Percentiles rank a stretch among this genome's conserved stretches.
Evolutionary conservation across 23 red algal genomes (phyloP).

Genomic region (Cyanidium caldarium): DNA sequence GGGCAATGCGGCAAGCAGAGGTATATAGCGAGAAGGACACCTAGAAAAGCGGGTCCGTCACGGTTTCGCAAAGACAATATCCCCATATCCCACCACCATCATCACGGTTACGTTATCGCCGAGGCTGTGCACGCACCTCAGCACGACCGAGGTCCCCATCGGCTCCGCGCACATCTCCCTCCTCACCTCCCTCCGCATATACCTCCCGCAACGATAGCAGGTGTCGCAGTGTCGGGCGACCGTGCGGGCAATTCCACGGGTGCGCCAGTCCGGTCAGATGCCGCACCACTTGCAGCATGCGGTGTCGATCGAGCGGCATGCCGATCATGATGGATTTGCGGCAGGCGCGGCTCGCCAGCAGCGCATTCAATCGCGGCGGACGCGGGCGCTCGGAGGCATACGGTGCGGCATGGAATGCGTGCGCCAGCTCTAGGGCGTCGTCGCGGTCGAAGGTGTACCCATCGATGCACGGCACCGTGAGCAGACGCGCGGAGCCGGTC

Average conservation of each 20-base stretch:
- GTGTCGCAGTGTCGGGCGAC: constrained; percentile 89
- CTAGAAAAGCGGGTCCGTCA: too few relatives aligned
- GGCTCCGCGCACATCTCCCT: too few relatives aligned
- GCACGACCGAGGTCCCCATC: too few relatives aligned
- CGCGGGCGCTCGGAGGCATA: background rate
- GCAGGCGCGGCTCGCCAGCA: constrained; percentile 74
- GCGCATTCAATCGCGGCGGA: constrained; percentile 27
- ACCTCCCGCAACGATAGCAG: constrained; percentile 10
- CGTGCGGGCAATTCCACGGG: constrained; percentile 97
- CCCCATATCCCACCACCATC: too few relatives aligned
- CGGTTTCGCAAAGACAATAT: too few relatives aligned
- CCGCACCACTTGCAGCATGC: constrained; percentile 40
- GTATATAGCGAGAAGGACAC: too few relatives aligned
- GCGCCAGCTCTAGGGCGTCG: constrained; percentile 51
- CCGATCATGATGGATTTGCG: constrained; percentile 93
- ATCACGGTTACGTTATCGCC: too few relatives aligned
- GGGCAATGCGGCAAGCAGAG: too few relatives aligned
- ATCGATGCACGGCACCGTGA: constrained; percentile 34
- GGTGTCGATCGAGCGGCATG: constrained; percentile 13
- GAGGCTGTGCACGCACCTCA: too few relatives aligned
- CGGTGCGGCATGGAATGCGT: background rate
- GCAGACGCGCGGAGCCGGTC: constrained; percentile 31
- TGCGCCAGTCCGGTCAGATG: constrained; percentile 38
- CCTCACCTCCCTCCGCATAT: too few relatives aligned
- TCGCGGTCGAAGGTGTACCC: constrained; percentile 40